Evolutionary conservation across 495 filamentous ascomycete genomes (phyloP), one percentile per base, ranked within the genome.

Genomic region (Talaromyces ruber): DNA sequence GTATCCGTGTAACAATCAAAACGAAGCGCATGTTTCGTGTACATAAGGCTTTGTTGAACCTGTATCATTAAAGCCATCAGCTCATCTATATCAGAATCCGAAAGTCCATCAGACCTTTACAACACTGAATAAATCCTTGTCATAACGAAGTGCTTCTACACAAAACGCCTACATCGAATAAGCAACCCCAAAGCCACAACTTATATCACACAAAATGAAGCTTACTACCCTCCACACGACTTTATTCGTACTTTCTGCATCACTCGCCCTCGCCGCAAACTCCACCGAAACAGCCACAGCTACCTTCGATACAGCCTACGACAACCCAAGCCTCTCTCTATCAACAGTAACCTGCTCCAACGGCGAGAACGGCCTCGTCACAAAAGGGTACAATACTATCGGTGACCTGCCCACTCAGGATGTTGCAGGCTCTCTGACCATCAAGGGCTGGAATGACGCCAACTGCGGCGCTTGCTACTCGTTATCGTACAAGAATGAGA

Each of bases 401-500:
- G 76, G 76, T n/a, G 69, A 76, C 12, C 65, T 90, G 60, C 80
- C 80, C 0, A 63, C 58, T 5, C 79, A 82, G 3, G 72, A 77
- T 66, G 83, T 92, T 62, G 88, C 84, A 12, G 88, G 84, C 58
- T 75, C 81, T 0, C 74, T 77, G 37, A 83, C 82, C 25, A 76
- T 92, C 24, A 67, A 69, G 4, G 84, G 80, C 47, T 88, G 83
- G 85, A 77, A 86, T 81, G 74, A 69, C 62, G 34, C 66, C 18
- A 74, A 74, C 64, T 93, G 90, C 74, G 89, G 90, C 59, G 82
- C 81, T 16, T 93, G 89, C 81, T 93, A 85, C 74, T 59, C 72
- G 57, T 71, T 90, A 54, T 79, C 76, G 8, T 93, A 82, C 71
- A 71, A 77, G 18, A 80, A 82, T 66, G 73, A 78, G 62, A 85